These are phyloP conservation scores for Hyaloraphidium curvatum DNA, from an alignment of 192 early-diverging fungal species.

Conservation along the genomic window DNA sequence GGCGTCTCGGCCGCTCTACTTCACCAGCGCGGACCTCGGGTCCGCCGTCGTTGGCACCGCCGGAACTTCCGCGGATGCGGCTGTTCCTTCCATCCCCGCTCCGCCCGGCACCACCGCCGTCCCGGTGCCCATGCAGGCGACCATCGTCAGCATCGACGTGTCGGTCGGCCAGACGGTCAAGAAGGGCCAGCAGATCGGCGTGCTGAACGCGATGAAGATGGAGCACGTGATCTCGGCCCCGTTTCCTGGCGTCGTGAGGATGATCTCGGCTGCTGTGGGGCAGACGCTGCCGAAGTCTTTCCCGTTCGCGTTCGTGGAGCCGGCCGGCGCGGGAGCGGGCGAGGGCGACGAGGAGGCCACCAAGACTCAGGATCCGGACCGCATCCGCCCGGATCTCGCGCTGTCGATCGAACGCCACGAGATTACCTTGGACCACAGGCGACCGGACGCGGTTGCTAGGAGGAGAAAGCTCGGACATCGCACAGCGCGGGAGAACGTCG, in stretches of 20 bases:
- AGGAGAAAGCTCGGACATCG: background rate
- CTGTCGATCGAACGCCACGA: background rate
- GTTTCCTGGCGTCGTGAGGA: background rate
- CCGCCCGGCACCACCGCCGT: background rate
- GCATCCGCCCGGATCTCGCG: background rate
- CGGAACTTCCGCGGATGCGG: no score
- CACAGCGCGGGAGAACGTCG: background rate
- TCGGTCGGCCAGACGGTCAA: background rate
- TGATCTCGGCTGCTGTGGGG: no score
- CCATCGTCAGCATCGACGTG: background rate
- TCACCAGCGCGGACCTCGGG: background rate
- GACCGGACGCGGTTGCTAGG: background rate
- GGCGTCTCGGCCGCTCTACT: background rate
- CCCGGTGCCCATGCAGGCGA: background rate
- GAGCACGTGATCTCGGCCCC: background rate
- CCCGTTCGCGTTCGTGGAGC: background rate
- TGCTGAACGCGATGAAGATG: conserved; percentile 5
- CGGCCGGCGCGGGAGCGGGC: no score
- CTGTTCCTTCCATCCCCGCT: background rate
- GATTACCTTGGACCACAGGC: background rate
- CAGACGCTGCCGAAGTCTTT: background rate
- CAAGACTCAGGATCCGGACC: background rate
- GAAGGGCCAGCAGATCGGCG: background rate
- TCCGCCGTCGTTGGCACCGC: no score
- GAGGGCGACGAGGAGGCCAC: no score